Evolutionary conservation across 1,284 basidiomycete genomes (phyloP).

Genomic region (Anthracocystis setariae): DNA sequence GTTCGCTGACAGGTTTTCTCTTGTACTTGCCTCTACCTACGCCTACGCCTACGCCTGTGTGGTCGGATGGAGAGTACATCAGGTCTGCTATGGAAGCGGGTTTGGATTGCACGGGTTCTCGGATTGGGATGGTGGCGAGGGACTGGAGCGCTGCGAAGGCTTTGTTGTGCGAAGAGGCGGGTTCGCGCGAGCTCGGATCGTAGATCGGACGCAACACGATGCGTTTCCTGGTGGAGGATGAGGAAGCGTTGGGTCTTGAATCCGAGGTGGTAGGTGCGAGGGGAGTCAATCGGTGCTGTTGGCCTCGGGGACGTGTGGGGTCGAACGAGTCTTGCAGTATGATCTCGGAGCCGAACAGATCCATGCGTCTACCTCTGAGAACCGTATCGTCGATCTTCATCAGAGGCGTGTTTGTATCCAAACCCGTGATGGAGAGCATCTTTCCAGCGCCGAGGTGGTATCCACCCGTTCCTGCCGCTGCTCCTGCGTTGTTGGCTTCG

Average conservation of each 20-base stretch:
- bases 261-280: constrained; percentile 4
- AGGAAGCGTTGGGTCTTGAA: neutral
- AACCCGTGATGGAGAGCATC: constrained; percentile 33
- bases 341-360: constrained; percentile 37
- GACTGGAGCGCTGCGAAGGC: constrained; percentile 4
- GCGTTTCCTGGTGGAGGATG: constrained; percentile 12
- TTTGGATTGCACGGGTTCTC: neutral
- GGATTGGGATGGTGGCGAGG: neutral
- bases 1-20: constrained; percentile 11
- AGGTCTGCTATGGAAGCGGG: neutral
- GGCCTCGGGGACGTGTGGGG: constrained; percentile 9
- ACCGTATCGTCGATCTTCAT: constrained; percentile 43
- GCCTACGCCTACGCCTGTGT: neutral
- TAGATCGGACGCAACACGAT: constrained; percentile 35
- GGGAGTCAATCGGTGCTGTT: constrained; percentile 25
- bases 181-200: constrained; percentile 24
- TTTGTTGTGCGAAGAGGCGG: neutral
- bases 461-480: neutral
- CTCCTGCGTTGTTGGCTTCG: neutral
- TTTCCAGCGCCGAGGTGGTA: constrained; percentile 24
- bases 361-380: constrained; percentile 18
- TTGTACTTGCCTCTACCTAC: constrained; percentile 22
- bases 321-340: constrained; percentile 30
- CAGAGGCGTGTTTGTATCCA: constrained; percentile 26
- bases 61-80: too few species aligned